Evolutionary conservation across 2,329 filamentous ascomycete species (phyloP), one percentile per base, ranked within the genome.

Genomic region (Dactylellina cionopaga): DNA sequence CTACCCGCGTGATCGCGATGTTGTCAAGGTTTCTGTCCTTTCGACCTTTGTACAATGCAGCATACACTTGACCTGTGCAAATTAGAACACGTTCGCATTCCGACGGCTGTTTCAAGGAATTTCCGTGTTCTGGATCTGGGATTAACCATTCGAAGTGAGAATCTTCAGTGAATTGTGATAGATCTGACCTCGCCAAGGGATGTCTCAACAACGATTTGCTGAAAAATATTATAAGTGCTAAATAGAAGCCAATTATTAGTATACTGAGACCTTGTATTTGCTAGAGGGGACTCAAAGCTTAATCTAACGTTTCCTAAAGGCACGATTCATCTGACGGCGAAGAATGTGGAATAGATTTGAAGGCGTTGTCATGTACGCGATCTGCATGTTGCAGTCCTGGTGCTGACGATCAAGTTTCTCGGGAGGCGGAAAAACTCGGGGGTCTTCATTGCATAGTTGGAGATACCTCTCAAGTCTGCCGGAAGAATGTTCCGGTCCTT

Each of bases 331-430:
- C 84, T 99, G 95, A 82, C 95, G 89, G 80, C 95, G 91, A 75
- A 99, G 87, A 76, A 95, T 89, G 83, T 99, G 95, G 89, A 99
- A 99, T 80, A 96, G 82, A 83, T 99, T 99, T 76, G 94, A 87
- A 25, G 95, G 95, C 47, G 90, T 91, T n/a, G 95, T 99, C 88
- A 96, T 93, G 85, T 95, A 96, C 63, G 89, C 92, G 80, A 99
- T 90, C 84, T 99, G 95, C 89, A 99, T 96, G 84, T 99, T 99
- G 86, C 92, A 96, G 83, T 99, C 95, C 84, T 99, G 95, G 84
- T 99, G 95, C 83, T 98, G 95, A 77, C 95, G 92, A 62, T 96
- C 89, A 73, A 98, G 88, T 85, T 95, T 97, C 76, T 96, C 92
- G 29, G 87, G 85, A 1, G 88, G 85, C 58, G 95, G 95, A 89